Evolutionary conservation across 371 early-diverging fungal genomes (phyloP).

Genomic region (Circinella umbellata): DNA sequence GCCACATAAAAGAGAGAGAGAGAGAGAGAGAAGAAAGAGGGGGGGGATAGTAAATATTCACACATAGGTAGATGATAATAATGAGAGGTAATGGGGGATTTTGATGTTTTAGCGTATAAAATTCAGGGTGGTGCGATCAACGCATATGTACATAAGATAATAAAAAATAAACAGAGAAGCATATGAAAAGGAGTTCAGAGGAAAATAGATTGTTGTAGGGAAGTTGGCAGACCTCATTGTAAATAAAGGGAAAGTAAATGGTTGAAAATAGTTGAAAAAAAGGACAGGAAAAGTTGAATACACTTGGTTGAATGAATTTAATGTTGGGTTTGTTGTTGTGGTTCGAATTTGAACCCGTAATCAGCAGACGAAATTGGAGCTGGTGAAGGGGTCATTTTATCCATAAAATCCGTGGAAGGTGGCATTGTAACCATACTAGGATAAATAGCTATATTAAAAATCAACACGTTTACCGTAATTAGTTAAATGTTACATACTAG

Average conservation of each 20-base stretch:
- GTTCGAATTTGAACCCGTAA: slow-evolving; percentile 6
- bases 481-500: too few relatives aligned
- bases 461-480: too few relatives aligned
- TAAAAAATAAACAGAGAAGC: slow-evolving; percentile 6
- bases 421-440: slow-evolving; percentile 7
- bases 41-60: slow-evolving; percentile 12
- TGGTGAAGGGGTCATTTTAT: slow-evolving; percentile 11
- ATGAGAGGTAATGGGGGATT: not conserved
- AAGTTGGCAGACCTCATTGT: slow-evolving; percentile 1
- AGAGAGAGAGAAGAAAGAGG: not conserved
- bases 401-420: slow-evolving; percentile 7
- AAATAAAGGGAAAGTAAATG: not conserved
- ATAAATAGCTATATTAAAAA: not conserved
- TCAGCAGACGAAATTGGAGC: not conserved
- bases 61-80: slow-evolving; percentile 14
- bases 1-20: slow-evolving; percentile 9
- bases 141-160: slow-evolving; percentile 26
- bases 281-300: not conserved
- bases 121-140: slow-evolving; percentile 9
- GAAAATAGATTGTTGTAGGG: not conserved
- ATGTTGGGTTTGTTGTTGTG: not conserved
- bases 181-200: slow-evolving; percentile 2
- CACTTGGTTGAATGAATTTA: not conserved
- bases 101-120: not conserved
- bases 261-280: not conserved